These are phyloP conservation scores for Oryza meridionalis DNA, from an alignment of 176 grass and related monocot species.

Conservation along the genomic window DNA sequence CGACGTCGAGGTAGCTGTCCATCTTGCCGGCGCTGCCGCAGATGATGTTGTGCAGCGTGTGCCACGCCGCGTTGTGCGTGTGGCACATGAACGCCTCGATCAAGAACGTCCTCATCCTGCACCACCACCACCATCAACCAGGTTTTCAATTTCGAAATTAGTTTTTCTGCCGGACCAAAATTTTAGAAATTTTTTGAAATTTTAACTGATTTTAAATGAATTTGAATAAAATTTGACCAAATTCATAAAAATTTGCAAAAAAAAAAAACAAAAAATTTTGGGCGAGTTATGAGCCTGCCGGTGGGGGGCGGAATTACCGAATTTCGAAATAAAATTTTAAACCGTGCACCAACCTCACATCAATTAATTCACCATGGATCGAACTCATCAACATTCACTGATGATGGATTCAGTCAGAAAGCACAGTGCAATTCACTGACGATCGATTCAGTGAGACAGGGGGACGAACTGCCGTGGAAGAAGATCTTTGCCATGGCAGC, in stretches of 20 bases:
- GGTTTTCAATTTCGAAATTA: no score
- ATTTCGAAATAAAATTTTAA: no score
- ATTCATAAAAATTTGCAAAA: no score
- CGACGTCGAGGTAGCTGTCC: constrained; percentile 68
- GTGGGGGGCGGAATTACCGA: no score
- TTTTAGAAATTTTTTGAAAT: no score
- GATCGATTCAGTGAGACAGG: not conserved
- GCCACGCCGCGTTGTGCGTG: constrained; percentile 98
- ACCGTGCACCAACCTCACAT: not conserved
- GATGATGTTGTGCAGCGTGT: constrained; percentile 99
- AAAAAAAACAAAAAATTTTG: no score
- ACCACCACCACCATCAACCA: not conserved
- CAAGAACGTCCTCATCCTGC: constrained; percentile 78
- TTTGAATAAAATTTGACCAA: no score
- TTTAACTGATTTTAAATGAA: no score
- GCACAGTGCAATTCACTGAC: not conserved
- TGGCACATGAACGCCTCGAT: constrained; percentile 96
- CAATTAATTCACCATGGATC: not conserved
- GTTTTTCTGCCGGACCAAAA: no score
- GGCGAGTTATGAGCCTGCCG: no score
- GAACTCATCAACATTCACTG: not conserved
- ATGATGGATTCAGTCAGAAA: not conserved
- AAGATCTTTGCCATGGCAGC: not conserved
- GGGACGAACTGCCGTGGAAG: not conserved
- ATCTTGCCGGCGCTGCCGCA: constrained; percentile 70